phyloP scores from a whole-genome alignment of 2,329 filamentous ascomycete genomes.

The Gliomastix tumulicola region DNA sequence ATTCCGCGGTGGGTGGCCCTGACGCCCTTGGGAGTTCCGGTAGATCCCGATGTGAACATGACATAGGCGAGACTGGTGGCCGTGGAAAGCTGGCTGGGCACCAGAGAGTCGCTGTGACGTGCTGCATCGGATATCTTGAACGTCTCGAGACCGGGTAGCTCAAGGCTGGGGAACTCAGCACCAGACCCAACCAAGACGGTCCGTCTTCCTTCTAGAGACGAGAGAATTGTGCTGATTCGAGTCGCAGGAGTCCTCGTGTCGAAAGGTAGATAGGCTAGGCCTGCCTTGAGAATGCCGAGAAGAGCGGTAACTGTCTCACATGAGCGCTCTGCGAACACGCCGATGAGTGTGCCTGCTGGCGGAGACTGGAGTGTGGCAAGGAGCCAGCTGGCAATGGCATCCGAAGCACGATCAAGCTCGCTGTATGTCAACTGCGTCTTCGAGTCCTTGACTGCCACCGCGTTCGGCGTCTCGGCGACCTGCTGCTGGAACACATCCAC shows the following conservation, averaged over 20 bases:
- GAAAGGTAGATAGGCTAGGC: conserved; percentile 15
- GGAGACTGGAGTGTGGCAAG: too few species aligned
- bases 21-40: conserved; percentile 41
- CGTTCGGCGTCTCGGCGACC: conserved; percentile 5
- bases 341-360: conserved; percentile 9
- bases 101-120: not conserved
- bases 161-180: conserved; percentile 1
- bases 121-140: too few species aligned
- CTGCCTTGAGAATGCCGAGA: conserved; percentile 16
- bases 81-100: too few species aligned
- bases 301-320: conserved; percentile 12
- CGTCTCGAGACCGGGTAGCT: conserved; percentile 3
- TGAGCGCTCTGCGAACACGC: conserved; percentile 10
- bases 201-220: conserved; percentile 3
- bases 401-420: conserved; percentile 10
- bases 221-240: conserved; percentile 11
- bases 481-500: conserved; percentile 14
- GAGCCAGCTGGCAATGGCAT: conserved; percentile 10
- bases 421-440: conserved; percentile 8
- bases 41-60: conserved; percentile 45
- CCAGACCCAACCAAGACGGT: conserved; percentile 9
- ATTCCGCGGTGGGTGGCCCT: conserved; percentile 17
- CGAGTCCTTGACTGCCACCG: conserved; percentile 11
- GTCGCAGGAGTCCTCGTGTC: conserved; percentile 10
- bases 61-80: conserved; percentile 18